phyloP scores from a whole-genome alignment of 2,329 filamentous ascomycete genomes.

The Talaromyces albobiverticillius region DNA sequence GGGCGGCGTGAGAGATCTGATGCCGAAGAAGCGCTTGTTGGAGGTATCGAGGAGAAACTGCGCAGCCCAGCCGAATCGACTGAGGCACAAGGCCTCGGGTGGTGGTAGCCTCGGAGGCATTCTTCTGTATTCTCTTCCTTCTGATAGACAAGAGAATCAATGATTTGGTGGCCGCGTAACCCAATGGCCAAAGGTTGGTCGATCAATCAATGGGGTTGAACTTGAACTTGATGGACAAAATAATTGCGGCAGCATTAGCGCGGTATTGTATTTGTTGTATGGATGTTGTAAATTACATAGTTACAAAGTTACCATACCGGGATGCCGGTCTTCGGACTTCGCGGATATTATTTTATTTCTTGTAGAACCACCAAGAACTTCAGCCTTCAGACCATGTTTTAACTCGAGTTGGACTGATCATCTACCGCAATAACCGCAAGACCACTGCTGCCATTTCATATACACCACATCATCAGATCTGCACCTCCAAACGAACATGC shows the following conservation, averaged over 20 bases:
- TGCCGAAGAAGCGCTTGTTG: conserved; percentile 45
- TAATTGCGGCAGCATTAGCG: not conserved
- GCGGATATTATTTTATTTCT: conserved; percentile 3
- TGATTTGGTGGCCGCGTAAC: not conserved
- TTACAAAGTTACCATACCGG: conserved; percentile 3
- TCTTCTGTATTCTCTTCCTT: not conserved
- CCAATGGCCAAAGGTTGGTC: not conserved
- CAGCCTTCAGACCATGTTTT: not conserved
- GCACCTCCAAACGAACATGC: no score
- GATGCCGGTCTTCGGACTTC: not conserved
- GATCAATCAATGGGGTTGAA: not conserved
- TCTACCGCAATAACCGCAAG: no score
- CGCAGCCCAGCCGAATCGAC: conserved; percentile 22
- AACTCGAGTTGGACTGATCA: not conserved
- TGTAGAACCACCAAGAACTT: not conserved
- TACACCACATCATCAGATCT: no score
- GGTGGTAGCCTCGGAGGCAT: conserved; percentile 17
- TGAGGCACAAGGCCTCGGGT: conserved; percentile 29
- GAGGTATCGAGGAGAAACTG: conserved; percentile 23
- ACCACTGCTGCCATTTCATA: no score
- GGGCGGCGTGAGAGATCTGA: conserved; percentile 58
- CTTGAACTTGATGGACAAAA: conserved; percentile 2
- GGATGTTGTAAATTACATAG: not conserved
- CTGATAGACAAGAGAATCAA: conserved; percentile 8
- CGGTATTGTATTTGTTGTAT: conserved; percentile 1